phyloP scores from a whole-genome alignment of 768 basidiomycete genomes.

The Leccinum disarticulatum region DNA sequence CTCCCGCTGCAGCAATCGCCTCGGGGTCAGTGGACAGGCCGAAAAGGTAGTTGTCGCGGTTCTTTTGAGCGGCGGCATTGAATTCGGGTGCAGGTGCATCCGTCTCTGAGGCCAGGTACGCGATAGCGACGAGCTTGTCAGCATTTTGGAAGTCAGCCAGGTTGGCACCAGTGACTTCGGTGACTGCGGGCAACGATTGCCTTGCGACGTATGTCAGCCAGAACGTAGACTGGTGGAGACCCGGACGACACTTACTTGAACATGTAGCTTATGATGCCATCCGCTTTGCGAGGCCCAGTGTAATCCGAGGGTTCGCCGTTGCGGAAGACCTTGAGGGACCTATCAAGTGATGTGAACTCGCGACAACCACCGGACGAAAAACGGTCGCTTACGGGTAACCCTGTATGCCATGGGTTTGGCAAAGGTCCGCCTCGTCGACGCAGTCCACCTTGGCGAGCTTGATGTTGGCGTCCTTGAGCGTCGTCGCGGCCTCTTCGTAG shows the following conservation, averaged over 20 bases:
- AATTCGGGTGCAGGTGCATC: slow-evolving; percentile 72
- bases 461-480: slow-evolving; percentile 87
- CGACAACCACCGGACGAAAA: background rate
- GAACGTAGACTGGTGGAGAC: background rate
- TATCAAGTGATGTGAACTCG: background rate
- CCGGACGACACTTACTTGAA: slow-evolving; percentile 62
- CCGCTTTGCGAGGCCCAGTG: slow-evolving; percentile 85
- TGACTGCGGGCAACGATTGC: slow-evolving; percentile 93
- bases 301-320: slow-evolving; percentile 82
- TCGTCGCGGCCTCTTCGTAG: slow-evolving; percentile 91
- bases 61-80: slow-evolving; percentile 75
- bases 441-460: slow-evolving; percentile 97
- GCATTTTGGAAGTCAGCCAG: slow-evolving; percentile 82
- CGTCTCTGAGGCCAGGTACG: slow-evolving; percentile 76
- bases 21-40: slow-evolving; percentile 77
- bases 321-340: slow-evolving; percentile 90
- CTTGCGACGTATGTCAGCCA: slow-evolving; percentile 36
- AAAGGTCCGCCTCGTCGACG: slow-evolving; percentile 90
- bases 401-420: slow-evolving; percentile 81
- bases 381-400: slow-evolving; percentile 82
- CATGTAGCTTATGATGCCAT: slow-evolving; percentile 97
- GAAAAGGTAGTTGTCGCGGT: slow-evolving; percentile 94
- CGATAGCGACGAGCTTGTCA: slow-evolving; percentile 89
- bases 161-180: slow-evolving; percentile 72
- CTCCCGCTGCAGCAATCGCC: slow-evolving; percentile 65